These are phyloP conservation scores for Mycena citricolor DNA, from an alignment of 1,284 basidiomycete species.

Conservation along the genomic window DNA sequence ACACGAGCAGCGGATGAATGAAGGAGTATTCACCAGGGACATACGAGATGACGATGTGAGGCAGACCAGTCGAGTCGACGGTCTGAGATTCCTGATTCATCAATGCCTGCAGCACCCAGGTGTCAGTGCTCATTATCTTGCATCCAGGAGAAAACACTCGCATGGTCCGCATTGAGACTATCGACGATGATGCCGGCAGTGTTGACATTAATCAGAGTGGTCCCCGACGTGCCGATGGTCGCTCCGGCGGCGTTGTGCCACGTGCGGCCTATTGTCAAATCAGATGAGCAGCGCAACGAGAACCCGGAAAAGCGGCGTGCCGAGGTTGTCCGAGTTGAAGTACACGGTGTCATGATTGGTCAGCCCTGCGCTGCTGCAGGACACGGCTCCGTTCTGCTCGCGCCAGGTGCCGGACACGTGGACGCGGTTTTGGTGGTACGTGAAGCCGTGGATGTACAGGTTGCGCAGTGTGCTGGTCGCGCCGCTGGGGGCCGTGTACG, in stretches of 20 bases:
- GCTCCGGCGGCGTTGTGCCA: conserved; percentile 42
- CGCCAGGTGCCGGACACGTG: conserved; percentile 47
- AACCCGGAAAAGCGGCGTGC: conserved; percentile 22
- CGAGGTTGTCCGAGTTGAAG: conserved; percentile 43
- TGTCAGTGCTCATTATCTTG: too few species aligned
- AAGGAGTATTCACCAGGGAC: conserved; percentile 38
- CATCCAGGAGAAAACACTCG: too few species aligned
- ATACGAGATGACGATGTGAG: conserved; percentile 44
- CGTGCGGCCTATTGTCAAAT: conserved; percentile 35
- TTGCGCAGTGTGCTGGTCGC: conserved; percentile 39
- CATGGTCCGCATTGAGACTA: conserved; percentile 38
- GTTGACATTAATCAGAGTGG: conserved; percentile 40
- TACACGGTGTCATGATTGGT: conserved; percentile 47
- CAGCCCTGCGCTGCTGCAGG: conserved; percentile 40
- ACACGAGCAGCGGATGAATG: background rate
- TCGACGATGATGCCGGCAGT: conserved; percentile 43
- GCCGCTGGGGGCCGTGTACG: conserved; percentile 40
- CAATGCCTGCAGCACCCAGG: too few species aligned
- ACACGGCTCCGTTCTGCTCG: conserved; percentile 40
- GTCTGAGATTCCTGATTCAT: conserved; percentile 49
- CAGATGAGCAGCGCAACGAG: background rate
- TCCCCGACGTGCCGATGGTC: conserved; percentile 38
- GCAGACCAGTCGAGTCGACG: conserved; percentile 40
- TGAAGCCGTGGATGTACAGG: conserved; percentile 45
- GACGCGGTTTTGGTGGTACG: conserved; percentile 34